Base-by-base conservation (phyloP, 129 eudicot genomes). In the Kitagawia praeruptora region DNA sequence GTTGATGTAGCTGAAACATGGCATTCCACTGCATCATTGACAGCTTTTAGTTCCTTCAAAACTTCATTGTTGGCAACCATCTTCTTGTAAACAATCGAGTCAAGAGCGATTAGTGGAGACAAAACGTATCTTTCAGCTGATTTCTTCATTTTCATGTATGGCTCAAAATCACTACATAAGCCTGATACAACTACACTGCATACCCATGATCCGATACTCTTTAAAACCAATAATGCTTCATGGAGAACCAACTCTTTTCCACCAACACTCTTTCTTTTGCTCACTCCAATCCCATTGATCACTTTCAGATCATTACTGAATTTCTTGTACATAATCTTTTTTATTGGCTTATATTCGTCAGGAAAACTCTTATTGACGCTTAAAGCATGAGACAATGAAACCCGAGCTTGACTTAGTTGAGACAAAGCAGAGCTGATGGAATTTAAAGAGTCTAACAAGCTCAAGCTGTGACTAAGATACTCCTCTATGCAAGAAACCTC, bases 401-500 rank as follows among this genome's bases (percentile, higher is more conserved):
- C 70, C 37, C 88, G 82, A 63, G 90, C 84, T 44, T 85, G 90
- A 76, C 81, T 76, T 10, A 87, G 81, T 77, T 81, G 88, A 28
- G 92, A 85, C 79, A 93, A 41, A 3, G 85, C 89, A 42, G 87
- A 87, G 74, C 82, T 87, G 1, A 89, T 81, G 0, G 80, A 80
- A 81, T 93, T 93, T 1, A 91, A 67, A 46, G 87, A 81, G 7
- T 87, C 86, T n/a, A 93, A 87, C 74, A 93, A 18, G 76, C 73
- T 83, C 51, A 89, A 77, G 81, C 78, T 93, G 89, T 87, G 86
- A 47, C 81, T 81, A 38, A 89, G 91, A 85, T 87, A 93, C 78
- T 87, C 93, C 2, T 89, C 89, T 4, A 76, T 61, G 27, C 81
- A 75, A 54, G 78, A 41, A n/a, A 38, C 78, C 66, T 85, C 88